Evolutionary conservation across 2,329 filamentous ascomycete species (phyloP).

Genomic region (Alternaria brassicicola): DNA sequence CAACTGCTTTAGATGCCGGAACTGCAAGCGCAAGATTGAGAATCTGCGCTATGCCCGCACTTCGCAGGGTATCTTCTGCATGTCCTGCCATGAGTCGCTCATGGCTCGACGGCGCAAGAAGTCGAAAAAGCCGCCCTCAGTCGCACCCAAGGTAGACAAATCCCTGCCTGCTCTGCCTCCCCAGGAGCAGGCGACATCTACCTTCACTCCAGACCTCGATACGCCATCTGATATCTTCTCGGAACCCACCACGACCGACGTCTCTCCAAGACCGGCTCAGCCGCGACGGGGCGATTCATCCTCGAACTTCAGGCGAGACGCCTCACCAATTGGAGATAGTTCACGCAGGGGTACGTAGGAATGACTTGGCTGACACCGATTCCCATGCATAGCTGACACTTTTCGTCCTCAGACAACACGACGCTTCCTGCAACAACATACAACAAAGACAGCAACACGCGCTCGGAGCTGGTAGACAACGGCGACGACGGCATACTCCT

Average conservation of each 20-base stretch:
- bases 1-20: conserved; percentile 94
- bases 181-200: conserved; percentile 61
- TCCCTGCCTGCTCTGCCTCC: conserved; percentile 89
- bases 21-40: conserved; percentile 98
- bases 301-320: conserved; percentile 47
- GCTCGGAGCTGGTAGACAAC: conserved; percentile 68
- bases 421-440: conserved; percentile 78
- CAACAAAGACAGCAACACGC: conserved; percentile 73
- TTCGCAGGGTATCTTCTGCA: conserved; percentile 98
- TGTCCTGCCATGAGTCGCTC: conserved; percentile 96
- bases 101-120: conserved; percentile 93
- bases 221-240: conserved; percentile 67
- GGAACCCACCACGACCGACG: conserved; percentile 68
- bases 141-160: conserved; percentile 76
- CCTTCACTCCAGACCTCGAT: conserved; percentile 64
- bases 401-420: conserved; percentile 59
- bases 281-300: conserved; percentile 46
- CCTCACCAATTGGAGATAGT: conserved; percentile 45
- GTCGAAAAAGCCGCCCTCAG: conserved; percentile 62
- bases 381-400: conserved; percentile 12
- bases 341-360: conserved; percentile 42
- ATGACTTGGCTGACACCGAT: background rate
- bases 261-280: conserved; percentile 61
- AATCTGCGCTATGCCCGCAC: conserved; percentile 97
- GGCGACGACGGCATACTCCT: conserved; percentile 63